Base-by-base conservation (phyloP, 352 stramenopile species). In the Elongisporangium undulatum region DNA sequence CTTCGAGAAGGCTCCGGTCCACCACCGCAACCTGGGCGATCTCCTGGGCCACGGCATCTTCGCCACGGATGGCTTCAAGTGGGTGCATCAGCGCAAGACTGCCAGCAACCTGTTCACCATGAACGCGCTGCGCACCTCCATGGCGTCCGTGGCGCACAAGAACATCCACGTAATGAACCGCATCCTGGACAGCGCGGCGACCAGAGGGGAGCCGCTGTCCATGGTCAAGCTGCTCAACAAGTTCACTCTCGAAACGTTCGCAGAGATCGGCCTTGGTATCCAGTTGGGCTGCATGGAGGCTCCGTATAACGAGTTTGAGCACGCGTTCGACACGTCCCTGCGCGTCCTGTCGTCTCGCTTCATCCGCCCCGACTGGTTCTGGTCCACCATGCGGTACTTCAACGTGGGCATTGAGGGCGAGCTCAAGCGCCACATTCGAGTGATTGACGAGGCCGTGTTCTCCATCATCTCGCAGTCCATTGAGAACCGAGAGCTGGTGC, bases 71-170 rank as follows among this genome's bases (percentile, higher is more conserved):
- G 80, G 77, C 7, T 61, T 68, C 20, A 45, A 54, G 41, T 95
- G 85, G 85, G 58, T 72, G 34, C 64, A 80, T 49, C 85, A 95
- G 60, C 76, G 85, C 56, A 93, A 94, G 61, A 85, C 69, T 0
- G 83, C 87, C 53, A 96, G 80, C 53, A 85, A 95, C 51, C 83
- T 97, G 21, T 95, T 96, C 49, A 90, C 79, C 8, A 77, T 61
- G 45, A 64, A 64, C 9, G 22, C 67, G 4, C 45, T 88, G 9
- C 59, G 71, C 19, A 66, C 75, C n/a, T 71, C 66, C 20, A 82
- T 85, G 75, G 71, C 66, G 0, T 16, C 51, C 2, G 50, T 53
- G 0, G 58, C 83, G 22, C 66, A 68, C 16, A 61, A 61, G 9
- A 64, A 88, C 51, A 54, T 62, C 0, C 41, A 57, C 0, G 49